Evolutionary conservation across 441 rosid genomes (phyloP), one percentile per base, ranked within the genome.

Genomic region (Mallotus japonicus): DNA sequence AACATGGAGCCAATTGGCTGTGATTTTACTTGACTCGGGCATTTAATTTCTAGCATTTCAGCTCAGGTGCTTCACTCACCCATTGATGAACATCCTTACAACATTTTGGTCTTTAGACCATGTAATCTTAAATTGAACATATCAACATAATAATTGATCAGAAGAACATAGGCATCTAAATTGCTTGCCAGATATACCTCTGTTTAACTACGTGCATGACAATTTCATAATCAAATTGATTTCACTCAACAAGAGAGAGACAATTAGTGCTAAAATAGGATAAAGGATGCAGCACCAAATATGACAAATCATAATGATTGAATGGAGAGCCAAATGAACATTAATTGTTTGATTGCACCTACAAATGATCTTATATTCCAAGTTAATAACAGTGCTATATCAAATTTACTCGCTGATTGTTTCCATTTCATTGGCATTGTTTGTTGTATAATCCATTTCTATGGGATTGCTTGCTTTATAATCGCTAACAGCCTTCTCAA

Each of bases 401-500:
- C 70, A 62, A 54, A 22, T 40, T 76, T 53, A 70, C 65, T 78
- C 80, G 76, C 67, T 78, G 2, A 64, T 65, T 8, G 51, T 69
- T 44, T 75, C 73, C 68, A 64, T 73, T 20, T 68, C 28, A 44
- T 44, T 44, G 49, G 57, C 8, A 6, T 54, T 8, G 10, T 54
- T 54, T 54, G 58, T 54, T 54, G 17, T 54, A 54, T 54, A n/a
- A 54, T 76, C 74, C 70, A 66, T 74, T 15, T 70, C 40, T 16
- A 61, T 57, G 13, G 78, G 65, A 19, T 77, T 70, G 67, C 65
- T 73, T 69, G 65, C 74, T 72, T 74, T 88, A 78, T 67, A 80
- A 65, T 85, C 87, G 62, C 58, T 69, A 77, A 91, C 89, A 24
- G 87, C 87, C 73, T 84, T 86, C 69, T 86, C 92, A 16, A 91